Evolutionary conservation across 805 yeast genomes (phyloP).

Genomic region (Lachancea lanzarotensis): DNA sequence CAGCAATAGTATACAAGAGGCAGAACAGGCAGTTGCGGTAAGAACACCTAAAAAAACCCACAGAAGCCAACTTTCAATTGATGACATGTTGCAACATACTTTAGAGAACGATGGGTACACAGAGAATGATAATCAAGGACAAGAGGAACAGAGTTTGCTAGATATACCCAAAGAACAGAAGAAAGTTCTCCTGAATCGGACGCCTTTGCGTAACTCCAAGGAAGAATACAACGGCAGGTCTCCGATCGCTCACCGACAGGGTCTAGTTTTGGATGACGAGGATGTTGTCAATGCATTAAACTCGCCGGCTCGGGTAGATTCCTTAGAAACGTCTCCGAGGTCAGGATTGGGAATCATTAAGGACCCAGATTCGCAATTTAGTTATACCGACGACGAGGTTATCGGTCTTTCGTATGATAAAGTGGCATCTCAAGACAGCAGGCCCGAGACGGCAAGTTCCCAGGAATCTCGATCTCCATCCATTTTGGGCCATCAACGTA

Average conservation of each 20-base stretch:
- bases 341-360: constrained; percentile 8
- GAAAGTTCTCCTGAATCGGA: constrained; percentile 14
- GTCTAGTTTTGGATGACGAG: constrained; percentile 12
- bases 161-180: constrained; percentile 1
- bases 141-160: background rate
- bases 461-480: constrained; percentile 5
- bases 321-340: background rate
- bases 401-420: constrained; percentile 4
- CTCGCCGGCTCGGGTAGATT: constrained; percentile 4
- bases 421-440: background rate
- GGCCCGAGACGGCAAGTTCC: background rate
- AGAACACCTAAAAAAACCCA: constrained; percentile 1
- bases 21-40: background rate
- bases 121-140: background rate
- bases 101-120: constrained; percentile 14
- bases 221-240: constrained; percentile 16
- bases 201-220: constrained; percentile 21
- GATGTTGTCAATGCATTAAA: constrained; percentile 7
- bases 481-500: constrained; percentile 8
- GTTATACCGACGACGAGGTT: background rate
- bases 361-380: background rate
- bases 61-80: constrained; percentile 12
- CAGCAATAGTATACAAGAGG: background rate
- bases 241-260: constrained; percentile 15
- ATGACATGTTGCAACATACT: constrained; percentile 22